phyloP scores from a whole-genome alignment of 2,329 filamentous ascomycete species.

The Colletotrichum filicis region DNA sequence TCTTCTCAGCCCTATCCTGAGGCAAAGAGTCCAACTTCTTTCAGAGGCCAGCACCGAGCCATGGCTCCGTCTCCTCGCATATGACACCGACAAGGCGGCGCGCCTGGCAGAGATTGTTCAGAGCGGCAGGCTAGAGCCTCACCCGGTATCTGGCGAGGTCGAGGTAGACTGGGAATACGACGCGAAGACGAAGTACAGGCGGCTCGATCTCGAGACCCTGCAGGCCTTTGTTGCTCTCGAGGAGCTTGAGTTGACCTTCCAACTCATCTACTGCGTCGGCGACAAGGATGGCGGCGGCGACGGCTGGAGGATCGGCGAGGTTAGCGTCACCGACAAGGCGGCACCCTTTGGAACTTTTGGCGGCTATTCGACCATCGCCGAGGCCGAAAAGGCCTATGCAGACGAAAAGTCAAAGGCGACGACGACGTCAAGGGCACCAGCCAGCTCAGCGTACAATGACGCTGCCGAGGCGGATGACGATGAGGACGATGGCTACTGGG shows the following conservation, averaged over 20 bases:
- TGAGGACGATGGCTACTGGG: slow-evolving; percentile 85
- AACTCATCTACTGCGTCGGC: slow-evolving; percentile 75
- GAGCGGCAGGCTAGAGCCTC: slow-evolving; percentile 77
- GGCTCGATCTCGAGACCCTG: slow-evolving; percentile 81
- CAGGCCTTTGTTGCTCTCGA: slow-evolving; percentile 72
- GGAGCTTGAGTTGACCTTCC: slow-evolving; percentile 71
- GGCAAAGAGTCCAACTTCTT: slow-evolving; percentile 74
- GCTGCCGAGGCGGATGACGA: slow-evolving; percentile 57
- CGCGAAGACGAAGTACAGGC: slow-evolving; percentile 69
- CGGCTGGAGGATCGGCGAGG: slow-evolving; percentile 79
- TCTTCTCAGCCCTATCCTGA: slow-evolving; percentile 72
- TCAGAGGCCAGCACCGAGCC: slow-evolving; percentile 69
- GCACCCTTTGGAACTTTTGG: slow-evolving; percentile 66
- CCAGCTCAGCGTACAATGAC: slow-evolving; percentile 30
- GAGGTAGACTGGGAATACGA: slow-evolving; percentile 78
- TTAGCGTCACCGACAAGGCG: slow-evolving; percentile 68
- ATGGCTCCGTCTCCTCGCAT: slow-evolving; percentile 80
- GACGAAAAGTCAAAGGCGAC: slow-evolving; percentile 43
- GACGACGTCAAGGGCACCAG: slow-evolving; percentile 29
- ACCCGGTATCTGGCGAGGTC: slow-evolving; percentile 83
- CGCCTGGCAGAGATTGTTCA: slow-evolving; percentile 71
- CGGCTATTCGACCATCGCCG: slow-evolving; percentile 61
- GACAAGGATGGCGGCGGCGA: slow-evolving; percentile 70
- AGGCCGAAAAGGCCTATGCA: slow-evolving; percentile 69
- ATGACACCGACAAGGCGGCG: slow-evolving; percentile 67